Conservation (phyloP, 2,329 filamentous ascomycete species). For the Parascedosporium putredinis region DNA sequence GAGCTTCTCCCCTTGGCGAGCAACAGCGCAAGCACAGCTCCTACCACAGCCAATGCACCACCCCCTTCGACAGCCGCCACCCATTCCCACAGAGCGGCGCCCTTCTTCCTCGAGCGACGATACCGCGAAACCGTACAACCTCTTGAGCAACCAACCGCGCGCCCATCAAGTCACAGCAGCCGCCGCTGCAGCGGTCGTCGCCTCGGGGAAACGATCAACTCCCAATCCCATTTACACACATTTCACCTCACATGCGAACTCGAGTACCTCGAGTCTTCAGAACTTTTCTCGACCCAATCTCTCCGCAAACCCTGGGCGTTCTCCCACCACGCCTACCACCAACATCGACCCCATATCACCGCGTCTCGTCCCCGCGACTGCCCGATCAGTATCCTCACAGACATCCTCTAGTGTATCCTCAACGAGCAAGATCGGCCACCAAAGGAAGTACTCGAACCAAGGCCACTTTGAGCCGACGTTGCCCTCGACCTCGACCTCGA, state of each 20-base stretch:
- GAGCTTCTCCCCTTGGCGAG: conserved; percentile 44
- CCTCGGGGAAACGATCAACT: conserved; percentile 20
- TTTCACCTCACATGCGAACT: conserved; percentile 36
- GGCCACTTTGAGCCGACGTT: conserved; percentile 68
- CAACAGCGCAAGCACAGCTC: conserved; percentile 18
- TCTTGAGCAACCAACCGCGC: conserved; percentile 16
- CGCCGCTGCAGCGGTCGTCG: conserved; percentile 12
- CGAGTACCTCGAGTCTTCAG: conserved; percentile 37
- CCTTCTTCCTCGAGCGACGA: not conserved
- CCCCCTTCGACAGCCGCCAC: conserved; percentile 5
- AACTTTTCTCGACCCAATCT: conserved; percentile 49
- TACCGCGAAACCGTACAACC: not conserved
- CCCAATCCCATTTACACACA: conserved; percentile 32
- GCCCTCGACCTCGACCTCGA: conserved; percentile 45
- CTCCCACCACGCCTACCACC: conserved; percentile 6
- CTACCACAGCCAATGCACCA: conserved; percentile 28
- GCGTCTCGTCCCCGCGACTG: conserved; percentile 18
- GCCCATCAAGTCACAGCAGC: conserved; percentile 15
- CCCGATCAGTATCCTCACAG: conserved; percentile 15
- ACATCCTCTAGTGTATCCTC: conserved; percentile 17
- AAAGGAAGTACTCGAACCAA: conserved; percentile 60
- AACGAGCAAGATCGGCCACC: conserved; percentile 31
- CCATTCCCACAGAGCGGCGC: not conserved
- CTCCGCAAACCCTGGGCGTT: conserved; percentile 7
- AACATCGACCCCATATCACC: conserved; percentile 20